Conservation (phyloP, 1,139 yeast species). For the Kazachstania sp. region DNA sequence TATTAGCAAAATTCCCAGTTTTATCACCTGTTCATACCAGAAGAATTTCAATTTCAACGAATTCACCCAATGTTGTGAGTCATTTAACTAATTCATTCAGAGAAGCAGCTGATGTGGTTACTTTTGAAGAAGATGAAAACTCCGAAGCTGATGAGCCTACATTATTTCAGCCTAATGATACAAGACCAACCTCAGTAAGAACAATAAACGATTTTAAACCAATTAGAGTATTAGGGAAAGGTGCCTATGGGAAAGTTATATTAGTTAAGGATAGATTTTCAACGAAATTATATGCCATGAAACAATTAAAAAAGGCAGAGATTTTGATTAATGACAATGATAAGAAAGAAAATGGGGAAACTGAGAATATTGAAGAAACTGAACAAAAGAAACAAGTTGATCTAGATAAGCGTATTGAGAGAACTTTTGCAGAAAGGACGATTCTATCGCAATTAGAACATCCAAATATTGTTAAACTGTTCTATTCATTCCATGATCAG, state of each 20-base stretch:
- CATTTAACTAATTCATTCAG: background rate
- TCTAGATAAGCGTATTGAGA: conserved; percentile 35
- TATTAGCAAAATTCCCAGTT: conserved; percentile 24
- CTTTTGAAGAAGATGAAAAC: conserved; percentile 3
- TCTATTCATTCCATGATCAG: conserved; percentile 82
- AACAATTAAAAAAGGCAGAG: conserved; percentile 76
- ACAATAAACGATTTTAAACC: conserved; percentile 60
- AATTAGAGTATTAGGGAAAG: conserved; percentile 76
- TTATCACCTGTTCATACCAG: conserved; percentile 25
- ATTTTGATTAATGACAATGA: conserved; percentile 38
- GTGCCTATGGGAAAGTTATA: conserved; percentile 85
- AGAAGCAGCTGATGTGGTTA: background rate
- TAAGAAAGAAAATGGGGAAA: conserved; percentile 10
- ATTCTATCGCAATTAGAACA: conserved; percentile 67
- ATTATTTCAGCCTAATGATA: background rate
- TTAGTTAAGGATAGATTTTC: conserved; percentile 61
- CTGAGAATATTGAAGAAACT: background rate
- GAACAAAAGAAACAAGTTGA: conserved; percentile 5
- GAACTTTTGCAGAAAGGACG: conserved; percentile 65
- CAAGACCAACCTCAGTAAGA: conserved; percentile 7
- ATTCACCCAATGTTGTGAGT: conserved; percentile 1
- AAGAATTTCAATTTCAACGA: conserved; percentile 19
- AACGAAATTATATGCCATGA: conserved; percentile 75
- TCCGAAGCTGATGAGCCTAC: background rate
- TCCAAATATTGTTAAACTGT: conserved; percentile 80